phyloP scores from a whole-genome alignment of 106 monocot genomes.

The Dioscorea dumetorum region DNA sequence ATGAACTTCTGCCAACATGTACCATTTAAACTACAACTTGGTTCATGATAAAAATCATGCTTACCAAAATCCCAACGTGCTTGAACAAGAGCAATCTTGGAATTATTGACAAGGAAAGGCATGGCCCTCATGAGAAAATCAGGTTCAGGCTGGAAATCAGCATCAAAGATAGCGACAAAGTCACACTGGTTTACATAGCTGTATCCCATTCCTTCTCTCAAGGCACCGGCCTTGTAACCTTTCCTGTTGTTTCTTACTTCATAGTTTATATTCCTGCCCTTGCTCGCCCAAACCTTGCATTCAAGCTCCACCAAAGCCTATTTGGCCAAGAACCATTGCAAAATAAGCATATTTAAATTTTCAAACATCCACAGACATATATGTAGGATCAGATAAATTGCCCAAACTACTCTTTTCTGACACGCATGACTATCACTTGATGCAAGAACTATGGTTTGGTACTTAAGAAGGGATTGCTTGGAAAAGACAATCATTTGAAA shows the following conservation, averaged over 20 bases:
- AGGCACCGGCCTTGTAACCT: conserved; percentile 86
- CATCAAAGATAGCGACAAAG: conserved; percentile 83
- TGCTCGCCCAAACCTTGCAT: conserved; percentile 62
- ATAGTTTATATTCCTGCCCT: conserved; percentile 69
- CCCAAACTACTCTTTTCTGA: too few species aligned
- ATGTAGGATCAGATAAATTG: too few species aligned
- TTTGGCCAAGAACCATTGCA: background rate
- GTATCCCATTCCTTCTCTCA: conserved; percentile 65
- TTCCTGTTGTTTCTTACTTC: conserved; percentile 75
- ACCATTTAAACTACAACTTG: too few species aligned
- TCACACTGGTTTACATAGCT: conserved; percentile 65
- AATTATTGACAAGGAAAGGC: conserved; percentile 55
- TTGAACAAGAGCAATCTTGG: conserved; percentile 76
- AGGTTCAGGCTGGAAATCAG: conserved; percentile 86
- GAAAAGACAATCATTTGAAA: too few species aligned
- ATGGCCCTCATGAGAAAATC: conserved; percentile 69
- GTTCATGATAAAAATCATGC: background rate
- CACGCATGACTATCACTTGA: too few species aligned
- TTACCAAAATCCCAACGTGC: conserved; percentile 84
- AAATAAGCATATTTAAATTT: background rate
- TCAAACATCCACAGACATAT: too few species aligned
- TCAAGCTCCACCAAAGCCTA: conserved; percentile 68
- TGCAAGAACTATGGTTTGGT: too few species aligned
- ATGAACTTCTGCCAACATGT: too few species aligned
- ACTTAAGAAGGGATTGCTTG: too few species aligned